Evolutionary conservation across 345 rosid species (phyloP).

Genomic region (Arabidopsis arenosa): DNA sequence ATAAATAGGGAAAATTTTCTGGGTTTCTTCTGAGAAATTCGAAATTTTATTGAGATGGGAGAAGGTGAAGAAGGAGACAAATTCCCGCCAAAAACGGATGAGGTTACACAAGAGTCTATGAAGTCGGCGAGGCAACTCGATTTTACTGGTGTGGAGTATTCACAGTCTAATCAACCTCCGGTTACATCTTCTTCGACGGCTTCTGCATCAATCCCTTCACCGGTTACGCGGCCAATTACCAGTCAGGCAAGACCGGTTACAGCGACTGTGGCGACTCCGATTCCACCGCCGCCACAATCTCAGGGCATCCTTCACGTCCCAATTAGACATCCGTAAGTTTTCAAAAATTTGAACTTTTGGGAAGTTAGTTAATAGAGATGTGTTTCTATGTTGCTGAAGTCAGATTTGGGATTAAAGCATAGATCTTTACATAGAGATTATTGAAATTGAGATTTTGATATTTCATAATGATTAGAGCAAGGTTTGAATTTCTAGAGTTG

Average conservation of each 20-base stretch:
- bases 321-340: constrained; percentile 60
- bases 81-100: constrained; percentile 65
- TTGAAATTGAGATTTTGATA: not conserved
- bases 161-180: constrained; percentile 45
- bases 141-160: constrained; percentile 69
- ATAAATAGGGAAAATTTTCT: constrained; percentile 10
- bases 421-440: constrained; percentile 1
- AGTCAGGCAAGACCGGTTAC: constrained; percentile 25
- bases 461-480: not conserved
- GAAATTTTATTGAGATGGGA: constrained; percentile 52
- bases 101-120: constrained; percentile 50
- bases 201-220: constrained; percentile 27
- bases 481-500: not conserved
- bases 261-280: constrained; percentile 33
- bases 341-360: constrained; percentile 22
- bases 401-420: constrained; percentile 20
- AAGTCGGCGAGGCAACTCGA: constrained; percentile 91
- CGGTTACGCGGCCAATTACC: not conserved
- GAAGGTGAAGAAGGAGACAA: constrained; percentile 75
- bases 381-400: not conserved
- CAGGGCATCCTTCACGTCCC: constrained; percentile 32
- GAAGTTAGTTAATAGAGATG: not conserved
- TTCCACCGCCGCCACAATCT: constrained; percentile 38
- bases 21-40: constrained; percentile 29
- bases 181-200: constrained; percentile 2